Base-by-base conservation (phyloP, 805 yeast genomes). In the Yarrowia bubula region DNA sequence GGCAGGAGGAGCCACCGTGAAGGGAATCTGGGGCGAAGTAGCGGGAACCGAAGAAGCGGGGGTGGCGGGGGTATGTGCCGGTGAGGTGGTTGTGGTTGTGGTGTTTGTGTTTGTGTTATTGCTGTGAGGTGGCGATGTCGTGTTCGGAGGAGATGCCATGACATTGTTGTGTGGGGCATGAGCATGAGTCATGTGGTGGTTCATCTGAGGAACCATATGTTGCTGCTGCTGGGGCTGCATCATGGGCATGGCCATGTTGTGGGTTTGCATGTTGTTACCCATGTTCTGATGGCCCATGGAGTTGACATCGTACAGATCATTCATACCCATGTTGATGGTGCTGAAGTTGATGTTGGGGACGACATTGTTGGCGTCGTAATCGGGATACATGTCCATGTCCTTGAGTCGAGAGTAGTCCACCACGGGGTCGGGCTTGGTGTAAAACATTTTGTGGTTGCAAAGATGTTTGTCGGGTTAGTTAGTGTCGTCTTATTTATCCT, bases 311-410 rank as follows among this genome's bases (percentile, higher is more conserved):
- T 50, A 50, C 6, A 50, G 18, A 35, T 50, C 57, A 7, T 22
- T 38, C 41, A 48, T 48, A 15, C 37, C 37, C 55, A 48, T 48
- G 41, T 13, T 48, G 17, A 41, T 42, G 31, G 28, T 42, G 31
- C 13, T 42, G 58, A 18, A 14, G 47, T 17, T 42, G 31, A 37
- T 35, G 35, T 7, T 7, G 46, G 37, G 28, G 22, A 22, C 22
- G 18, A 6, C 33, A 6, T 51, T 33, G 38, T 8, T 17, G 8
- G 14, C 10, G 61, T 41, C 47, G 6, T 41, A 55, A 5, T 55
- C 61, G 13, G 61, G 61, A 13, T 55, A 55, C 46, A 55, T 39
- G 37, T 53, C 60, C 60, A 53, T 53, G 10, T 53, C 60, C 46
- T 53, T 53, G 60, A 53, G 46, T 6, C 60, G 60, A 2, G 58